Evolutionary conservation across 352 stramenopile species (phyloP).

Genomic region (Blastocystis sp.): DNA sequence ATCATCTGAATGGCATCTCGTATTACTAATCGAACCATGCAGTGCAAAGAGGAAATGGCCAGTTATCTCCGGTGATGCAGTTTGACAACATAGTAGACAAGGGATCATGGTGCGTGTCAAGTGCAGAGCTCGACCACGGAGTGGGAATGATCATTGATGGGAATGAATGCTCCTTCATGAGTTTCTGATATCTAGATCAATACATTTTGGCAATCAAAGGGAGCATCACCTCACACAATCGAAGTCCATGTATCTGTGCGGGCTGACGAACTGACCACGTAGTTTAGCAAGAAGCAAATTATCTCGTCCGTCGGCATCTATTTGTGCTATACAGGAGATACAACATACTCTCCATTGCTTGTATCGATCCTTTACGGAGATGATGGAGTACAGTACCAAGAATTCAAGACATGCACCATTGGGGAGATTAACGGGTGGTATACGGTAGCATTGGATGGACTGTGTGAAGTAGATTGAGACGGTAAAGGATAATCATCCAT

Average conservation of each 20-base stretch:
- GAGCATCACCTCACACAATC: constrained; percentile 19
- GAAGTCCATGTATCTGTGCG: constrained; percentile 26
- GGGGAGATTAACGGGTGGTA: constrained; percentile 58
- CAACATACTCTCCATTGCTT: constrained; percentile 48
- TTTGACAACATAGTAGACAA: constrained; percentile 21
- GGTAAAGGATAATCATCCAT: constrained; percentile 4
- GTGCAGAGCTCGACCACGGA: constrained; percentile 56
- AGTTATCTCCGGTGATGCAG: background rate
- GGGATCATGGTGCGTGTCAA: constrained; percentile 47
- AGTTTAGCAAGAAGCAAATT: constrained; percentile 50
- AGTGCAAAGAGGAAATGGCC: background rate
- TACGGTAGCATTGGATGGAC: background rate
- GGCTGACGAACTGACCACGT: background rate
- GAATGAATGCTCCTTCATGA: background rate
- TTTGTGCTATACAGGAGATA: constrained; percentile 32
- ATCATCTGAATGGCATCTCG: too few species aligned
- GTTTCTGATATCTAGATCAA: constrained; percentile 4
- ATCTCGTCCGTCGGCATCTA: constrained; percentile 42
- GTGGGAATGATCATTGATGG: constrained; percentile 58
- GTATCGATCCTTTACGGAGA: constrained; percentile 44
- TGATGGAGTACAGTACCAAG: constrained; percentile 18
- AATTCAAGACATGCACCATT: constrained; percentile 46
- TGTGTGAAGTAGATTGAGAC: constrained; percentile 3
- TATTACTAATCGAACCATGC: too few species aligned
- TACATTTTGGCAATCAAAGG: constrained; percentile 66